Evolutionary conservation across 2,329 filamentous ascomycete genomes (phyloP), one percentile per base, ranked within the genome.

Genomic region (Penicillium sp.): DNA sequence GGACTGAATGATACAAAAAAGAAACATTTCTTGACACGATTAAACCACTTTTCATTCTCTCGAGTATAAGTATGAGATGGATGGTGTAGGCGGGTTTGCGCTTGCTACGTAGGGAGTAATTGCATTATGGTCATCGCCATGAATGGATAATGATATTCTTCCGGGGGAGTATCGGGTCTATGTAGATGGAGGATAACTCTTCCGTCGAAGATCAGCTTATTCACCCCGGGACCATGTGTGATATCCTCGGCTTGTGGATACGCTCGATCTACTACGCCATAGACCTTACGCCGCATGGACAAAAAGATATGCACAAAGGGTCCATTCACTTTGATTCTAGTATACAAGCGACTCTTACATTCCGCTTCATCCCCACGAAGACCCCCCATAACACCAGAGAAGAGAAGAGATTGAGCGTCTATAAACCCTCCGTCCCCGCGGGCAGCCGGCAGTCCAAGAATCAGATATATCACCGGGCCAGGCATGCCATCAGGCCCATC

Each of bases 1-100:
- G 71, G 71, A 69, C 72, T 75, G 72, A 76, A 76, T 74, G 71
- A 69, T 71, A 71, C 69, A 71, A 72, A 70, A 65, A 66, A 69
- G 67, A 67, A 67, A 69, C 62, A 65, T 69, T 67, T 66, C 62
- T 66, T 65, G 60, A 70, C 56, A 63, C 55, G 60, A 65, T 60
- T 54, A 47, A 56, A 56, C 50, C 2, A 40, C n/a, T 49, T 35
- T 18, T 14, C 3, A 27, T 24, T 27, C 6, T 10, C 10, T 35
- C 44, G 27, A 43, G 9, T 35, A 33, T 6, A 27, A 33, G 44
- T 47, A 18, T 47, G 24, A 33, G 27, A 33, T 33, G 27, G 46
- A 49, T 6, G 10, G 31, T 10, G 46, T 14, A 35, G 46, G 46
- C 13, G 27, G 4, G 19, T 2, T 33, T 18, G 10, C 4, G 43